These are phyloP conservation scores for Globisporangium ultimum DNA, from an alignment of 352 stramenopile genomes.

Conservation along the genomic window DNA sequence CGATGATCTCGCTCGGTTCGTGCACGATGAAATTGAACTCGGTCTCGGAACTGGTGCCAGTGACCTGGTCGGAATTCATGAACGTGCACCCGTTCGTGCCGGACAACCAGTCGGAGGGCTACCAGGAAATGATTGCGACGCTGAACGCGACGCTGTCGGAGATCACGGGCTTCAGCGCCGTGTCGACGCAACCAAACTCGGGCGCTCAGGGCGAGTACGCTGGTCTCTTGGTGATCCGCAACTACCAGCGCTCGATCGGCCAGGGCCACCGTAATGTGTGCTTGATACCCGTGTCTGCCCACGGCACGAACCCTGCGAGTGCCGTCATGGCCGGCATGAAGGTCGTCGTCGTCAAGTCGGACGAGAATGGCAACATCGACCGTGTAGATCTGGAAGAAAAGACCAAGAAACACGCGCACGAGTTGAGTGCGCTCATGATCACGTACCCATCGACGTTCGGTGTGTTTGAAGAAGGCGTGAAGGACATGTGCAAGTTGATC, in stretches of 20 bases:
- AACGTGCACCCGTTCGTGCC: conserved; percentile 98
- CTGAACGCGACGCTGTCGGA: conserved; percentile 95
- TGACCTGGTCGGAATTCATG: conserved; percentile 97
- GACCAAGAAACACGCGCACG: conserved; percentile 94
- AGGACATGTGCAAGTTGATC: conserved; percentile 95
- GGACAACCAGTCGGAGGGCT: conserved; percentile 92
- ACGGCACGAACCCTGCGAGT: conserved; percentile 98
- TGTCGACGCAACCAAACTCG: conserved; percentile 98
- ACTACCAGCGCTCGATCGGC: conserved; percentile 91
- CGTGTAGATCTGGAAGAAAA: conserved; percentile 94
- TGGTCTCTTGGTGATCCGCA: conserved; percentile 95
- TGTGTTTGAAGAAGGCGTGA: conserved; percentile 98
- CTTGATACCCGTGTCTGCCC: conserved; percentile 97
- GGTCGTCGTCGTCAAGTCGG: conserved; percentile 96
- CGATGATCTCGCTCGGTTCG: conserved; percentile 99
- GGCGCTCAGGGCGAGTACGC: conserved; percentile 98
- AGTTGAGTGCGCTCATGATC: conserved; percentile 98
- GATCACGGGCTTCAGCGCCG: conserved; percentile 98
- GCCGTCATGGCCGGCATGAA: conserved; percentile 99
- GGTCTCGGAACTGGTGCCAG: conserved; percentile 95
- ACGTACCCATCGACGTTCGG: conserved; percentile 99
- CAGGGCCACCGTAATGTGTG: conserved; percentile 97
- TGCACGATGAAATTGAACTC: conserved; percentile 99
- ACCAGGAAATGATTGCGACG: conserved; percentile 97
- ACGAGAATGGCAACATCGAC: conserved; percentile 96